Conservation (phyloP, 2,329 filamentous ascomycete genomes). For the Remersonia thermophila region DNA sequence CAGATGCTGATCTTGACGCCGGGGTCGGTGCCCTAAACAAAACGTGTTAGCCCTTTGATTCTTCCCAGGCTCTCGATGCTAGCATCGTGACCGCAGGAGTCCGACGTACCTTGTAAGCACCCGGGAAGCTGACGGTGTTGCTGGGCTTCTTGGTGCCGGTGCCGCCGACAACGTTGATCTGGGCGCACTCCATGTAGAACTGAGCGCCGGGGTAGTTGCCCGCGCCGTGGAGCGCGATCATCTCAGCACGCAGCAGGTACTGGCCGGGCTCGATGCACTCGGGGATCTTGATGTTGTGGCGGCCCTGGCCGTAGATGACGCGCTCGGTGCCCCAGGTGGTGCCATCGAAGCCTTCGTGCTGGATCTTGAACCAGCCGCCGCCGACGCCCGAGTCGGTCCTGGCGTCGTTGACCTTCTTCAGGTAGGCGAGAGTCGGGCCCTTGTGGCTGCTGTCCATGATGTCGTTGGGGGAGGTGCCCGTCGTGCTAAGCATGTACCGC, state of each 20-base stretch:
- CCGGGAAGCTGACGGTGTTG: constrained; percentile 17
- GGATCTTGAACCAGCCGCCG: constrained; percentile 19
- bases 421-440: constrained; percentile 18
- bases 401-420: constrained; percentile 18
- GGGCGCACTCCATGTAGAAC: constrained; percentile 19
- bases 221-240: constrained; percentile 16
- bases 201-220: constrained; percentile 17
- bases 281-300: constrained; percentile 16
- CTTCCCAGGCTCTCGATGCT: too few relatives aligned
- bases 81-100: too few relatives aligned
- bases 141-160: constrained; percentile 14
- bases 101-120: constrained; percentile 14
- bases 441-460: constrained; percentile 18
- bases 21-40: constrained; percentile 13
- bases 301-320: constrained; percentile 18
- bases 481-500: constrained; percentile 18
- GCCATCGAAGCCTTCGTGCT: constrained; percentile 16
- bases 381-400: constrained; percentile 15
- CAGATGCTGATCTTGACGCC: constrained; percentile 18
- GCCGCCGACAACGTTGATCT: constrained; percentile 17
- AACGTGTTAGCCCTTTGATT: constrained; percentile 2
- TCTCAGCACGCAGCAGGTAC: constrained; percentile 17
- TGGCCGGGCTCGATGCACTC: constrained; percentile 17
- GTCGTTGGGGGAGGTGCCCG: constrained; percentile 16
- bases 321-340: constrained; percentile 16